These are phyloP conservation scores for Argentina anserina DNA, from an alignment of 306 rosid genomes.

Conservation along the genomic window DNA sequence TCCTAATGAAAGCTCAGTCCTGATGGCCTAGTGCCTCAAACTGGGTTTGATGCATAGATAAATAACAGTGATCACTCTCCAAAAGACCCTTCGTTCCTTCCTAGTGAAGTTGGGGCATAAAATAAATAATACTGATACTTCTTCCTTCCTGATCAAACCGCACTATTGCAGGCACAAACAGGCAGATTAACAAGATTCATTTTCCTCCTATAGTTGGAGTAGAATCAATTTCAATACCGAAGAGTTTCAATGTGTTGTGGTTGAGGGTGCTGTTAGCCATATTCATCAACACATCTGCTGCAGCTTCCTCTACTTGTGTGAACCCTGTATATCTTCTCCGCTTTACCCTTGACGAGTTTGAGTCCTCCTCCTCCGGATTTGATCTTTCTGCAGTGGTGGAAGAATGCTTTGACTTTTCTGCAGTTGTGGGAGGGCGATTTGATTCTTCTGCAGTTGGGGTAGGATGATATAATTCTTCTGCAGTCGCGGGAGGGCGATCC, in stretches of 20 bases:
- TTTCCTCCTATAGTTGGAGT: background rate
- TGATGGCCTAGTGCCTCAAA: background rate
- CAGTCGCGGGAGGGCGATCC: background rate
- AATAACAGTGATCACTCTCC: background rate
- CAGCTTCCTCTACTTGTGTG: conserved; percentile 1
- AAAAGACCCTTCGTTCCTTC: background rate
- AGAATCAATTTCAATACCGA: conserved; percentile 6
- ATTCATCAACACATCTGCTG: conserved; percentile 7
- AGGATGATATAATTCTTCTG: background rate
- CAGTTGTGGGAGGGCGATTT: background rate
- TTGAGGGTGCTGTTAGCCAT: conserved; percentile 4
- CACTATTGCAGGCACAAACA: background rate
- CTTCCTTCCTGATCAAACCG: background rate
- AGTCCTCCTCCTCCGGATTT: background rate
- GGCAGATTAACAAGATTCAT: background rate
- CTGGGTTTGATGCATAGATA: background rate
- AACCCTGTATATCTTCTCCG: background rate
- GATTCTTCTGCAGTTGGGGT: background rate
- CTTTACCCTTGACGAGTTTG: background rate
- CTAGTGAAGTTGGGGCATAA: background rate
- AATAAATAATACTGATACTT: background rate
- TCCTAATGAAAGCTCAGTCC: background rate
- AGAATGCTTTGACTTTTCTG: background rate
- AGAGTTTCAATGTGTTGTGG: background rate
- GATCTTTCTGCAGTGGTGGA: background rate